These are phyloP conservation scores for Chrysanthemum makinoi DNA, from an alignment of 129 eudicot species.

Conservation along the genomic window DNA sequence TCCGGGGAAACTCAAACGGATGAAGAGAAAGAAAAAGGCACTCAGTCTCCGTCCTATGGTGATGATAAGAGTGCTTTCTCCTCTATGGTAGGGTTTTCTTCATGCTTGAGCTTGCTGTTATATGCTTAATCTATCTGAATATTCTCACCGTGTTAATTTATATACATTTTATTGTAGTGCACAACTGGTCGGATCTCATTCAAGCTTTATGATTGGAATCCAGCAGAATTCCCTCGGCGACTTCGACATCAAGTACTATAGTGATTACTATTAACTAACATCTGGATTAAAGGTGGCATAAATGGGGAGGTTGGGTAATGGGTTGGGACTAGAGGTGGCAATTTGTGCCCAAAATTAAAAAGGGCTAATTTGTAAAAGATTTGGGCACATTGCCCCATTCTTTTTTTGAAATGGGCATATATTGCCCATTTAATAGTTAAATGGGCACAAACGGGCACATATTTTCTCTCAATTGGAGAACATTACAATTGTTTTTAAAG, in stretches of 20 bases:
- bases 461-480: no score
- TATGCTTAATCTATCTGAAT: background rate
- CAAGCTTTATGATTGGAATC: constrained; percentile 98
- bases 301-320: constrained; percentile 5
- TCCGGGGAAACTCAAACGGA: constrained; percentile 61
- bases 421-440: no score
- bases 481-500: no score
- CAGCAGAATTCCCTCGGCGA: constrained; percentile 96
- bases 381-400: no score
- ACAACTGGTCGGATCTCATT: constrained; percentile 93
- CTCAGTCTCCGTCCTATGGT: constrained; percentile 51
- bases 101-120: background rate
- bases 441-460: no score
- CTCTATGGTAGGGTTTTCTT: constrained; percentile 52
- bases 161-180: constrained; percentile 50
- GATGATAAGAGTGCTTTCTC: constrained; percentile 71
- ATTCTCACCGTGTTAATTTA: background rate
- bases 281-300: constrained; percentile 13
- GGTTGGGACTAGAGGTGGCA: background rate
- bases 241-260: constrained; percentile 85
- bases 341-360: no score
- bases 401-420: no score
- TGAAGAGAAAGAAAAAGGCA: constrained; percentile 60
- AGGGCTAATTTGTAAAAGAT: no score
- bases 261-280: constrained; percentile 48